Percentiles rank a stretch among this genome's conserved stretches.
These are phyloP conservation scores for Paramyrothecium sp. DNA, from an alignment of 2,329 filamentous ascomycete genomes.

Conservation along the genomic window DNA sequence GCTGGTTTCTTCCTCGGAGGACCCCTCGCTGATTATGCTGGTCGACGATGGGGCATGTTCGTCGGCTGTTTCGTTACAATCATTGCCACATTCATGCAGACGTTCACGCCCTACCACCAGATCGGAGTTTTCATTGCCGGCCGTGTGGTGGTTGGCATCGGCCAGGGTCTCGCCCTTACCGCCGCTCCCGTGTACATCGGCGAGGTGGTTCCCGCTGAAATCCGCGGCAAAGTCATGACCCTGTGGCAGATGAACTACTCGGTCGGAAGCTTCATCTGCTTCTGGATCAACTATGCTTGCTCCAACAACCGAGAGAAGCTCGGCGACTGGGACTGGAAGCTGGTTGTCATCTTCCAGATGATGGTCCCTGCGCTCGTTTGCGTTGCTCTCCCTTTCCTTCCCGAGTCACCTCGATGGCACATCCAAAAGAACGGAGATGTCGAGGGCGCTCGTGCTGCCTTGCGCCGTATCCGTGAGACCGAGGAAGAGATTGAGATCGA, in stretches of 20 bases:
- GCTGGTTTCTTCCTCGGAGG: constrained; percentile 69
- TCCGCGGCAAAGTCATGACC: constrained; percentile 65
- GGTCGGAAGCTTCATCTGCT: constrained; percentile 53
- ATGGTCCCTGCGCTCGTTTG: constrained; percentile 65
- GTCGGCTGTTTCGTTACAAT: constrained; percentile 64
- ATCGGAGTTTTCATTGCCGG: constrained; percentile 68
- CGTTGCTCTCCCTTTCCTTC: constrained; percentile 60
- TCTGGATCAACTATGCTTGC: constrained; percentile 62
- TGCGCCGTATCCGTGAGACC: constrained; percentile 60
- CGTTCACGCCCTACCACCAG: constrained; percentile 59
- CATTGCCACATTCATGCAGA: constrained; percentile 67
- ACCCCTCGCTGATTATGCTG: constrained; percentile 59
- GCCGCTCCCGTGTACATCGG: constrained; percentile 71
- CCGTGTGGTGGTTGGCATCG: constrained; percentile 66
- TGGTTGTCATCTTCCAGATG: constrained; percentile 72
- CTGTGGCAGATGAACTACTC: constrained; percentile 68
- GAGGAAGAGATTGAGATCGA: constrained; percentile 68
- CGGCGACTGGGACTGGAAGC: constrained; percentile 72
- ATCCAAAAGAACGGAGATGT: constrained; percentile 60
- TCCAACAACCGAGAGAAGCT: constrained; percentile 51
- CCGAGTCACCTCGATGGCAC: constrained; percentile 68
- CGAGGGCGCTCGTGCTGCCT: constrained; percentile 57
- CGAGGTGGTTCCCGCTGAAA: constrained; percentile 62
- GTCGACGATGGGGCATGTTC: constrained; percentile 64
- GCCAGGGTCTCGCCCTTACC: constrained; percentile 67